These are phyloP conservation scores for Yamadazyma kanchanaburiensis DNA, from an alignment of 1,139 yeast species.

Conservation along the genomic window DNA sequence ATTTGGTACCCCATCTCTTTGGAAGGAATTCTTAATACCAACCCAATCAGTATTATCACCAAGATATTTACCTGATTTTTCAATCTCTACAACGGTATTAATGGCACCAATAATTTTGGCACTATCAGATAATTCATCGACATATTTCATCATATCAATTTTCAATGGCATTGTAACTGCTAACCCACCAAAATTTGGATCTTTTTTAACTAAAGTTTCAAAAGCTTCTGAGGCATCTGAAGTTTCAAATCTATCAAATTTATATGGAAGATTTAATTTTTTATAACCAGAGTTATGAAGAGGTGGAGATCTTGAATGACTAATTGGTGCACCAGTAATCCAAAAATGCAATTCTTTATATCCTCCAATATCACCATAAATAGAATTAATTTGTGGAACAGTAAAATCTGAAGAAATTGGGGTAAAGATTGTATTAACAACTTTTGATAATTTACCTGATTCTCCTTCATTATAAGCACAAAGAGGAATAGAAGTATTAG, in stretches of 20 bases:
- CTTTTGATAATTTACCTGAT: slow-evolving; percentile 74
- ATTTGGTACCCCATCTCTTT: slow-evolving; percentile 57
- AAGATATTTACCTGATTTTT: slow-evolving; percentile 45
- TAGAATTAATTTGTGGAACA: slow-evolving; percentile 56
- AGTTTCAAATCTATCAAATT: slow-evolving; percentile 68
- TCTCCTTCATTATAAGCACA: slow-evolving; percentile 83
- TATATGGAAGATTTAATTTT: slow-evolving; percentile 73
- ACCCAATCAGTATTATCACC: slow-evolving; percentile 98
- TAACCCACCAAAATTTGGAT: slow-evolving; percentile 71
- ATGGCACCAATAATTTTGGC: slow-evolving; percentile 88
- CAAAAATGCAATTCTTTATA: slow-evolving; percentile 55
- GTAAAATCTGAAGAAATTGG: slow-evolving; percentile 74
- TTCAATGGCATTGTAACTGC: slow-evolving; percentile 92
- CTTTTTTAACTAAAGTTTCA: slow-evolving; percentile 44
- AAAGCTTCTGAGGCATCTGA: slow-evolving; percentile 51
- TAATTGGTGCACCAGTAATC: slow-evolving; percentile 79
- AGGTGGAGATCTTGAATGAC: slow-evolving; percentile 84
- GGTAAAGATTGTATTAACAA: slow-evolving; percentile 69
- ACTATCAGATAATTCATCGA: slow-evolving; percentile 62
- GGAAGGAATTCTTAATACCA: slow-evolving; percentile 74
- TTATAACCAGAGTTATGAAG: slow-evolving; percentile 78
- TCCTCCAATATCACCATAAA: slow-evolving; percentile 64
- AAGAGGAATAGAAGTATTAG: slow-evolving; percentile 57
- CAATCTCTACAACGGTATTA: slow-evolving; percentile 69
- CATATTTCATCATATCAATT: slow-evolving; percentile 66